phyloP scores from a whole-genome alignment of 202 grass and related monocot genomes.

The Bolboschoenoplectus hybrid region DNA sequence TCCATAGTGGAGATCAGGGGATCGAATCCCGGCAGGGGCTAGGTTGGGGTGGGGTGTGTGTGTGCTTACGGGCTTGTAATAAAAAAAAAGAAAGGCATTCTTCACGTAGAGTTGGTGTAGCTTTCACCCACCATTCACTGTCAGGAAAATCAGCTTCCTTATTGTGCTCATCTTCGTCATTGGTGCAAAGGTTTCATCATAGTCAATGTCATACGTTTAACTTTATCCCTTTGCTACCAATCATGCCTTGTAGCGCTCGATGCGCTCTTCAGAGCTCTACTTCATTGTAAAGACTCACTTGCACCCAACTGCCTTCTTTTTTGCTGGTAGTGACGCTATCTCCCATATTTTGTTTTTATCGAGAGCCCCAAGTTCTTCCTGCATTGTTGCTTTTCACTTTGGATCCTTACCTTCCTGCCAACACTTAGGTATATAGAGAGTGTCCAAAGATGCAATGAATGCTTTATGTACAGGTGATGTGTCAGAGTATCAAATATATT shows the following conservation, averaged over 20 bases:
- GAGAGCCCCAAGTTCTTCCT: background rate
- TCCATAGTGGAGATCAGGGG: too few relatives aligned
- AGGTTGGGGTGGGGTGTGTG: too few relatives aligned
- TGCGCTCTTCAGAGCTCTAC: background rate
- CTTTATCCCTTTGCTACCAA: background rate
- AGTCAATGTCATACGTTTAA: too few relatives aligned
- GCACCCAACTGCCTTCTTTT: background rate
- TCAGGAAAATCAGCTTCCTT: too few relatives aligned
- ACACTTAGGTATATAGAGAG: background rate
- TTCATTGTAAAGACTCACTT: background rate
- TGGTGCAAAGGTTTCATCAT: too few relatives aligned
- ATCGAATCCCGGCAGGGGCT: too few relatives aligned
- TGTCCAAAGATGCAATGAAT: background rate
- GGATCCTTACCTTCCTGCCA: background rate
- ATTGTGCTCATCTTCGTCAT: too few relatives aligned
- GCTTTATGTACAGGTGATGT: background rate
- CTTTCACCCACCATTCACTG: too few relatives aligned
- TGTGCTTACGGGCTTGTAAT: too few relatives aligned
- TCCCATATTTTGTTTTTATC: background rate
- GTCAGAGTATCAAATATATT: background rate
- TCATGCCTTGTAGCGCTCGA: background rate
- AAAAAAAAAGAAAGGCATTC: too few relatives aligned
- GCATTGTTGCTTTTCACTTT: background rate
- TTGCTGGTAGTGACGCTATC: background rate
- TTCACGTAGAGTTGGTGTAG: too few relatives aligned